phyloP scores from a whole-genome alignment of 345 rosid genomes.

The Populus tremula region DNA sequence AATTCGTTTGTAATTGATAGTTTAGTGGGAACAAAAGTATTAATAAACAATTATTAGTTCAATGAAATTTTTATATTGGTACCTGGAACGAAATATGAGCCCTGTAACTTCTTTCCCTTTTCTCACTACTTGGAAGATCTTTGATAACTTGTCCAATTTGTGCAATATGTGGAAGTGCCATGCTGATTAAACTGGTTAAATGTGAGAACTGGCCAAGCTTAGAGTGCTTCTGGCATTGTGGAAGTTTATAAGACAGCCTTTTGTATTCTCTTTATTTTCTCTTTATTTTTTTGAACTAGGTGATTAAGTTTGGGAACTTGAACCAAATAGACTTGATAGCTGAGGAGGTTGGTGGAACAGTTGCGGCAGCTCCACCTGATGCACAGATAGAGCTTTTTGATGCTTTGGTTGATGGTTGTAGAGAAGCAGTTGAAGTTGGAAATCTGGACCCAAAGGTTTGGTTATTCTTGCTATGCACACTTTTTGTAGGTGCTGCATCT shows the following conservation, averaged over 20 bases:
- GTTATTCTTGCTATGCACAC: conserved; percentile 5
- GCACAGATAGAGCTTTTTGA: conserved; percentile 89
- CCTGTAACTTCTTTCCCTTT: too few relatives aligned
- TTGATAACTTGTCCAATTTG: too few relatives aligned
- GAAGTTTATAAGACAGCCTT: neutral
- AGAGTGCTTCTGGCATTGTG: neutral
- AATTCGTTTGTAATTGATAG: too few relatives aligned
- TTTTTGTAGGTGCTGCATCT: neutral
- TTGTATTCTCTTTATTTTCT: conserved; percentile 6
- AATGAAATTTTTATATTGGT: too few relatives aligned
- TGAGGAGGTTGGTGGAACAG: conserved; percentile 81
- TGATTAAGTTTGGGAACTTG: conserved; percentile 86
- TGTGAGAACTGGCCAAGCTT: neutral
- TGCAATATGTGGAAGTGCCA: too few relatives aligned
- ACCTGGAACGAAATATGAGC: too few relatives aligned
- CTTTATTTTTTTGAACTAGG: conserved; percentile 40
- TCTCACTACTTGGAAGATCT: too few relatives aligned
- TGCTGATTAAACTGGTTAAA: neutral
- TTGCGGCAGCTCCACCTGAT: conserved; percentile 71
- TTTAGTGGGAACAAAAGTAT: too few relatives aligned
- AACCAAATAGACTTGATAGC: conserved; percentile 67
- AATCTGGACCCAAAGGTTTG: conserved; percentile 72
- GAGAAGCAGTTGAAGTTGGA: conserved; percentile 67
- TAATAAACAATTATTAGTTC: too few relatives aligned
- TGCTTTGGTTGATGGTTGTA: conserved; percentile 82